Evolutionary conservation across 106 monocot species (phyloP), one percentile per base, ranked within the genome.

Genomic region (Gastrodia elata): DNA sequence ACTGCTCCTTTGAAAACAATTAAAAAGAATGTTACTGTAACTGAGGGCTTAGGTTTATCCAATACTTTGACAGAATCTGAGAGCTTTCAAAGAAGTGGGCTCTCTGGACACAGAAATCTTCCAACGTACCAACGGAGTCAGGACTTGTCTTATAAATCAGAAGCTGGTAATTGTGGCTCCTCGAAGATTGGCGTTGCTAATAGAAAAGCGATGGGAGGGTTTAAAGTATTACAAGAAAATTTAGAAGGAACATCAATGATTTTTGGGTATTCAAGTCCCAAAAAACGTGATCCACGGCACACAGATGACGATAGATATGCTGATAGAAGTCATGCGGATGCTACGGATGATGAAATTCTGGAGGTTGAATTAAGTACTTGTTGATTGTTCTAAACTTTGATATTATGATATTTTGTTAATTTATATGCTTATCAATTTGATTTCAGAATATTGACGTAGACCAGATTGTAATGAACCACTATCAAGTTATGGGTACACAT

Each of bases 371-470:
- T 70, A 37, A 43, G 13, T 76, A 28, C n/a, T 64, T 68, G 18
- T 27, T 70, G 20, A 14, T 36, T 38, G 6, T 2, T 38, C 2
- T 38, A 37, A 67, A 28, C 36, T 67, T 37, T 37, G n/a, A 37
- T 67, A 18, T 7, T 34, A 67, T 67, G 67, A 67, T 38, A 38
- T 9, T 67, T 67, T 70, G 36, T 25, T n/a, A 3, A 18, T 58
- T 16, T 14, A 32, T 22, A 52, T 41, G 7, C 68, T 65, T 59
- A 35, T 30, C 58, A 49, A 68, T 65, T 72, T 82, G 38, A 28
- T 5, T 78, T 48, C 78, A 98, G 98, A 81, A 84, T 79, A 91
- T 98, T 76, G 98, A 98, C 75, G 81, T 98, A 38, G 98, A 98
- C 68, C 88, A 87, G 78, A 91, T 98, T 74, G 90, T 98, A 61